Conservation (phyloP, 352 stramenopile species). For the Globisporangium parvum region DNA sequence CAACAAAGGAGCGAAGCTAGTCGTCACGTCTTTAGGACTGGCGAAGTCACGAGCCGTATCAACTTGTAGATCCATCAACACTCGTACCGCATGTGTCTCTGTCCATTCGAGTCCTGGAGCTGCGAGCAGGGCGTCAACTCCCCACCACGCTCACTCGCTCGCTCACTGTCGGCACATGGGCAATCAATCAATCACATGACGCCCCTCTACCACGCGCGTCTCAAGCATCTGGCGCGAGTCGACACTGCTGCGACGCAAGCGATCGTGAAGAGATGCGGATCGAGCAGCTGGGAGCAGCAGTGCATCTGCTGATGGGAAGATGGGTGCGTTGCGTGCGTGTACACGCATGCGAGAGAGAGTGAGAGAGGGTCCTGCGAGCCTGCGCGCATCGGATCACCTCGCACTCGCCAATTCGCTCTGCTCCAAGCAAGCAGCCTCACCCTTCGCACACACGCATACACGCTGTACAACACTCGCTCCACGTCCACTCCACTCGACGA, state of each 20-base stretch:
- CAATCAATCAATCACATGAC: too few relatives aligned
- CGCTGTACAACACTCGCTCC: not conserved
- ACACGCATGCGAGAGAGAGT: not conserved
- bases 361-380: not conserved
- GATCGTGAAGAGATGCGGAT: constrained; percentile 8
- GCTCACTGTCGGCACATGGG: too few relatives aligned
- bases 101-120: too few relatives aligned
- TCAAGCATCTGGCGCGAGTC: too few relatives aligned
- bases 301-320: constrained; percentile 2
- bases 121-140: too few relatives aligned
- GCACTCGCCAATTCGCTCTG: not conserved
- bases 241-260: too few relatives aligned
- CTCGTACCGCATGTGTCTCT: too few relatives aligned
- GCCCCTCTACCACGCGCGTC: too few relatives aligned
- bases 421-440: not conserved
- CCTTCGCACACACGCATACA: not conserved
- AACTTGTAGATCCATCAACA: too few relatives aligned
- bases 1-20: not conserved
- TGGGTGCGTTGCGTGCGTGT: not conserved
- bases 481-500: not conserved
- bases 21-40: not conserved
- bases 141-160: too few relatives aligned
- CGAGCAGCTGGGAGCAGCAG: constrained; percentile 4
- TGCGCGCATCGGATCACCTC: not conserved
- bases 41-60: too few relatives aligned